Evolutionary conservation across 306 rosid genomes (phyloP).

Genomic region (Acacia melanoxylon): DNA sequence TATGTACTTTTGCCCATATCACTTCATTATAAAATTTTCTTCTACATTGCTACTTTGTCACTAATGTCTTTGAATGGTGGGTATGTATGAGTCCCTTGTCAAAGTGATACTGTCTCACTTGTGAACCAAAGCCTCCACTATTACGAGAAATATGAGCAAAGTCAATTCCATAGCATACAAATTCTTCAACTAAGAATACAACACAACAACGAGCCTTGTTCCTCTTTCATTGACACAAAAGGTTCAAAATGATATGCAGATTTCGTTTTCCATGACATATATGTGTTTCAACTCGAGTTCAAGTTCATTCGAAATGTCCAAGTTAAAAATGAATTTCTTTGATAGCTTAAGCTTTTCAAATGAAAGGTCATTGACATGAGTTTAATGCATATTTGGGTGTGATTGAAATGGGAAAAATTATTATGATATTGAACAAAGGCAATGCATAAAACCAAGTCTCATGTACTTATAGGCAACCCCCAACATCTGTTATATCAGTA

Average conservation of each 20-base stretch:
- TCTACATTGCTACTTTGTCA: conserved; percentile 65
- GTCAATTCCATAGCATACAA: not conserved
- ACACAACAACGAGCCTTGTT: not conserved
- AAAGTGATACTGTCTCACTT: conserved; percentile 66
- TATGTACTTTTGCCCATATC: no score
- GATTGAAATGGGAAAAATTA: not conserved
- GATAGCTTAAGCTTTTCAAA: not conserved
- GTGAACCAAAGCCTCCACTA: conserved; percentile 92
- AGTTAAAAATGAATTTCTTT: not conserved
- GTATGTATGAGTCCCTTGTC: conserved; percentile 73
- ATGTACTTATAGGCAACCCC: conserved; percentile 78
- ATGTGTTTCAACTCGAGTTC: not conserved
- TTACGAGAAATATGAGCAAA: conserved; percentile 20
- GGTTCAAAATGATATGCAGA: not conserved
- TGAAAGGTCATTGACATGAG: not conserved
- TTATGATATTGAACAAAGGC: not conserved
- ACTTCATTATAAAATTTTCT: no score
- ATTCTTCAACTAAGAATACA: not conserved
- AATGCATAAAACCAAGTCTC: not conserved
- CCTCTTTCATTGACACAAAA: not conserved
- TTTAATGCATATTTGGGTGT: not conserved
- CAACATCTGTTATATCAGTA: no score
- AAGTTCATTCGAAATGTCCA: not conserved
- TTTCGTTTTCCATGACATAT: not conserved
- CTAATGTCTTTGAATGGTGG: conserved; percentile 94